phyloP scores from a whole-genome alignment of 176 grass and related monocot species.

The Tillandsia leiboldiana region DNA sequence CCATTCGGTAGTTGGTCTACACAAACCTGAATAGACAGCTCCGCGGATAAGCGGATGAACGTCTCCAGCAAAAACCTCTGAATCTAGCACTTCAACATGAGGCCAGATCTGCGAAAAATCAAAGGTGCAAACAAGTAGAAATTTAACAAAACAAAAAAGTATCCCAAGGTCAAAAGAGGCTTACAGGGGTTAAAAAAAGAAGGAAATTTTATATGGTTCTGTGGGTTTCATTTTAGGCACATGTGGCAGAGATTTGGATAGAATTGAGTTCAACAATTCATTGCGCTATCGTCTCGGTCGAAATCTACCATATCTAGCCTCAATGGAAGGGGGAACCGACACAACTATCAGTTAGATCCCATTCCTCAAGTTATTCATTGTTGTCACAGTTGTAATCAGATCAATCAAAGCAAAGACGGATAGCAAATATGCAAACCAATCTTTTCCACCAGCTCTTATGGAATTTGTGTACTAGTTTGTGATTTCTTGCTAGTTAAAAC shows the following conservation, averaged over 20 bases:
- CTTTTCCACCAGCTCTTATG: background rate
- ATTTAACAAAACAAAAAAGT: background rate
- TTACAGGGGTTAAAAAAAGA: background rate
- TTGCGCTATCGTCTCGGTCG: no score
- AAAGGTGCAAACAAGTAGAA: background rate
- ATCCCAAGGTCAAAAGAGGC: background rate
- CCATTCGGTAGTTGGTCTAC: conserved; percentile 47
- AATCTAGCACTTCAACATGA: conserved; percentile 59
- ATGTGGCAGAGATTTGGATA: no score
- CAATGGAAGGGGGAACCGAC: no score
- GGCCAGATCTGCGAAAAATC: conserved; percentile 62
- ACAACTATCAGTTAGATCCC: no score
- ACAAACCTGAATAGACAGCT: conserved; percentile 73
- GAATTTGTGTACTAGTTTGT: background rate
- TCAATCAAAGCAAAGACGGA: no score
- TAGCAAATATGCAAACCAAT: background rate
- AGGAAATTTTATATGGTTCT: background rate
- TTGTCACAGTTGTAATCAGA: no score
- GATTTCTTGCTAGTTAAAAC: background rate
- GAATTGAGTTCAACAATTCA: no score
- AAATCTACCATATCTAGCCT: no score
- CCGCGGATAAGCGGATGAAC: conserved; percentile 58
- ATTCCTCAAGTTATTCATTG: no score
- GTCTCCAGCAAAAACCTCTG: conserved; percentile 49
- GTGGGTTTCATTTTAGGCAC: no score